These are phyloP conservation scores for Thraustochytrium aureum DNA, from an alignment of 352 stramenopile genomes.

Conservation along the genomic window DNA sequence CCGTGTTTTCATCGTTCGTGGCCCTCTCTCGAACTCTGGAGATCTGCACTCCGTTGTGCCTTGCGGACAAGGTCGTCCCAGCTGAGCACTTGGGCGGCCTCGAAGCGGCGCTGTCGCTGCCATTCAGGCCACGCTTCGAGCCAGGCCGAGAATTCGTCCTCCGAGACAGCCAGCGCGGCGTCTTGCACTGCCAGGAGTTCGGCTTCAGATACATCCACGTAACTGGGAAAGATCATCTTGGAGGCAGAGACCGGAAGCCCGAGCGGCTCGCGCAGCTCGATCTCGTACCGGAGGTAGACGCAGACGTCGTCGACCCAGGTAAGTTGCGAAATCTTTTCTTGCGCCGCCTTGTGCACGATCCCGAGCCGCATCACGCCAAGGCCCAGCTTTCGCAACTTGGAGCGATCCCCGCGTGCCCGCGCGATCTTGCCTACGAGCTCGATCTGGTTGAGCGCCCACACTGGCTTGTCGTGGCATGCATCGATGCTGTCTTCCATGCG, in stretches of 20 bases:
- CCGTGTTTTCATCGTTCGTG: too few species aligned
- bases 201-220: slow-evolving; percentile 6
- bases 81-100: background rate
- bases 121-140: slow-evolving; percentile 32
- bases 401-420: slow-evolving; percentile 12
- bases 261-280: slow-evolving; percentile 29
- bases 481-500: slow-evolving; percentile 33
- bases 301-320: slow-evolving; percentile 35
- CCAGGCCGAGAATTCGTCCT: slow-evolving; percentile 10
- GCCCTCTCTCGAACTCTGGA: too few species aligned
- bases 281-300: slow-evolving; percentile 42
- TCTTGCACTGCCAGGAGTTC: slow-evolving; percentile 10
- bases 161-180: background rate
- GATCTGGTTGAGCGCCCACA: slow-evolving; percentile 50
- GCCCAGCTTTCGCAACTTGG: background rate
- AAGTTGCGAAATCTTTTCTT: slow-evolving; percentile 9
- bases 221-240: slow-evolving; percentile 31
- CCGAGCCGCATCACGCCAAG: slow-evolving; percentile 10
- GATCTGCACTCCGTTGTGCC: too few species aligned
- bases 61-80: slow-evolving; percentile 14
- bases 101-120: slow-evolving; percentile 33
- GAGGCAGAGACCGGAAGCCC: slow-evolving; percentile 18
- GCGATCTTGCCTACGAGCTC: background rate
- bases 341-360: slow-evolving; percentile 34
- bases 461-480: slow-evolving; percentile 49